Percentiles rank a stretch among this genome's conserved stretches.
These are phyloP conservation scores for Wickerhamiella nectarea DNA, from an alignment of 805 yeast species.

Conservation along the genomic window DNA sequence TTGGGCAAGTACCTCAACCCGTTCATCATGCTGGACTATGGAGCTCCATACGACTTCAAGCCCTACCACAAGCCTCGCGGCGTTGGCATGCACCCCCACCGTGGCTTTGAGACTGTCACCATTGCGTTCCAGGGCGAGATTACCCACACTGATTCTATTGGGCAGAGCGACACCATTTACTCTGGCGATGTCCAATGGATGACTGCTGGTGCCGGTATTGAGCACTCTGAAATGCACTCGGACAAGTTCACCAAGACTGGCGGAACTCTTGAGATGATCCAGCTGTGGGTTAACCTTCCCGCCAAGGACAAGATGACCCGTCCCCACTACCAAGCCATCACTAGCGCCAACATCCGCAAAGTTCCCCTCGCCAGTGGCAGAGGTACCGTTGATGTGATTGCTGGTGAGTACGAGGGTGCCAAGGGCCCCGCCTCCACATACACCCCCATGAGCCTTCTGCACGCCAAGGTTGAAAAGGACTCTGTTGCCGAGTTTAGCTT, in stretches of 20 bases:
- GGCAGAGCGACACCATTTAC: conserved; percentile 54
- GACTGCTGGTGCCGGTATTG: conserved; percentile 84
- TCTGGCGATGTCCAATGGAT: conserved; percentile 81
- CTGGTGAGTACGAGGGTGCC: conserved; percentile 67
- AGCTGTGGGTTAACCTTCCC: conserved; percentile 78
- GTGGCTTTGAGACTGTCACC: conserved; percentile 68
- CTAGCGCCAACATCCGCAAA: conserved; percentile 52
- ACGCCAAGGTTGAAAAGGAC: conserved; percentile 50
- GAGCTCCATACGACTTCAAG: conserved; percentile 11
- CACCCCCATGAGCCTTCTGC: conserved; percentile 67
- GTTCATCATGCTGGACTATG: conserved; percentile 13
- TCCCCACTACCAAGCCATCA: conserved; percentile 67
- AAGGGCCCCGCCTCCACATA: conserved; percentile 61
- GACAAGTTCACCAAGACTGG: conserved; percentile 16
- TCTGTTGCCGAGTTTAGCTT: conserved; percentile 48
- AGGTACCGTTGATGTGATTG: conserved; percentile 53
- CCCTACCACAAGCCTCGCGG: conserved; percentile 11
- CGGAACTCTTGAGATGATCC: conserved; percentile 53
- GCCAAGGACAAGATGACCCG: conserved; percentile 43
- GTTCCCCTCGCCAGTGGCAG: conserved; percentile 47
- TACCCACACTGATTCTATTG: conserved; percentile 79
- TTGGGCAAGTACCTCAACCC: conserved; percentile 10
- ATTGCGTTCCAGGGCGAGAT: conserved; percentile 47
- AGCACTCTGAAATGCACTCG: conserved; percentile 60
- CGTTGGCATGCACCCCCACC: conserved; percentile 45